Percentiles rank a stretch among this genome's conserved stretches.
These are phyloP conservation scores for Colletotrichum simmondsii DNA, from an alignment of 2,329 filamentous ascomycete species.

Conservation along the genomic window DNA sequence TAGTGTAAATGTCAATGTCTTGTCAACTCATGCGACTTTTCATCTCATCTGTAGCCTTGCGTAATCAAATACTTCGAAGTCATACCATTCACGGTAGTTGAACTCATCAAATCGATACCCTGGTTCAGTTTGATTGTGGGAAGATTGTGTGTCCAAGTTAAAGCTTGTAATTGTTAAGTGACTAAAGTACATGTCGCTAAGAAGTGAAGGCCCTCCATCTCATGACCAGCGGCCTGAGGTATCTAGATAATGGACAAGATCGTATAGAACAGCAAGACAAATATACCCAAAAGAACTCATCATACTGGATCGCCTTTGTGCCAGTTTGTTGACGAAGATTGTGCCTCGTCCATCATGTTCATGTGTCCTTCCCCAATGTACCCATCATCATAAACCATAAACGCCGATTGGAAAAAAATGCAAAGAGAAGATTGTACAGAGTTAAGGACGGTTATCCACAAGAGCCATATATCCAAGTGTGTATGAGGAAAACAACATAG, in stretches of 20 bases:
- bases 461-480: slow-evolving; percentile 13
- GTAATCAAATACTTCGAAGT: too few relatives aligned
- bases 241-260: slow-evolving; percentile 13
- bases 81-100: too few relatives aligned
- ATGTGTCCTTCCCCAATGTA: neutral
- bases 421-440: slow-evolving; percentile 17
- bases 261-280: neutral
- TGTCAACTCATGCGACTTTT: too few relatives aligned
- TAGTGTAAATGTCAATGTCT: too few relatives aligned
- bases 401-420: slow-evolving; percentile 10
- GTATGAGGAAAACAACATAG: slow-evolving; percentile 13
- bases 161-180: slow-evolving; percentile 18
- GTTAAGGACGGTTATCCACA: neutral
- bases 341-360: neutral
- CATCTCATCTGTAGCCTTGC: too few relatives aligned
- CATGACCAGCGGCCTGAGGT: slow-evolving; percentile 21
- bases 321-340: neutral
- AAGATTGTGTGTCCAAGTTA: neutral
- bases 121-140: too few relatives aligned
- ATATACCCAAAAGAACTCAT: neutral
- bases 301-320: neutral
- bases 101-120: too few relatives aligned
- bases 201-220: slow-evolving; percentile 22
- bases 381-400: slow-evolving; percentile 11
- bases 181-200: slow-evolving; percentile 9